phyloP scores from a whole-genome alignment of 2,329 filamentous ascomycete genomes.

The Coleophoma eucalyptorum region DNA sequence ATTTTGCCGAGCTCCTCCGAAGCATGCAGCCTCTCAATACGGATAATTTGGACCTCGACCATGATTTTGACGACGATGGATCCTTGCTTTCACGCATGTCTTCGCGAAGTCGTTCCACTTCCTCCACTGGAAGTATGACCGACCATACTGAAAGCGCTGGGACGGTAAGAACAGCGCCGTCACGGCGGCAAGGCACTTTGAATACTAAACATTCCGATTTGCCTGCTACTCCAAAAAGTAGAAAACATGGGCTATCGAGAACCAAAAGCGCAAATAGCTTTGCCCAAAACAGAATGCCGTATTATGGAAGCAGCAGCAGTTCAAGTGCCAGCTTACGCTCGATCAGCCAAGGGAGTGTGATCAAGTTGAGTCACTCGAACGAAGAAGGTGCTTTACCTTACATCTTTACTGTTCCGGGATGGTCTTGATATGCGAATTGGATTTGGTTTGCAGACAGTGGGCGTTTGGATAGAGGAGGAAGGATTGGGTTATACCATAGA shows the following conservation, averaged over 20 bases:
- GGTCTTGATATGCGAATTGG: not conserved
- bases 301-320: conserved; percentile 12
- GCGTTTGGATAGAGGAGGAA: conserved; percentile 13
- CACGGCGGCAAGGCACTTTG: conserved; percentile 10
- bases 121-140: conserved; percentile 14
- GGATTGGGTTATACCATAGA: not conserved
- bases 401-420: conserved; percentile 17
- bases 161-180: conserved; percentile 23
- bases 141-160: conserved; percentile 22
- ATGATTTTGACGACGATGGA: conserved; percentile 23
- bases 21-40: conserved; percentile 56
- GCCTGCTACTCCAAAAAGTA: conserved; percentile 20
- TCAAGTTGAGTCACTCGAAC: conserved; percentile 19
- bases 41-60: conserved; percentile 16
- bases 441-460: conserved; percentile 17
- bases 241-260: conserved; percentile 11
- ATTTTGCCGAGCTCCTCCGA: conserved; percentile 77
- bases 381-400: conserved; percentile 21
- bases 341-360: conserved; percentile 22
- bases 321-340: conserved; percentile 21
- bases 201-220: conserved; percentile 12
- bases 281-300: conserved; percentile 18
- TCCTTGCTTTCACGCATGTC: conserved; percentile 17
- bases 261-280: conserved; percentile 18
- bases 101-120: conserved; percentile 21